phyloP scores from a whole-genome alignment of 768 basidiomycete genomes.

The Kwoniella dendrophila region DNA sequence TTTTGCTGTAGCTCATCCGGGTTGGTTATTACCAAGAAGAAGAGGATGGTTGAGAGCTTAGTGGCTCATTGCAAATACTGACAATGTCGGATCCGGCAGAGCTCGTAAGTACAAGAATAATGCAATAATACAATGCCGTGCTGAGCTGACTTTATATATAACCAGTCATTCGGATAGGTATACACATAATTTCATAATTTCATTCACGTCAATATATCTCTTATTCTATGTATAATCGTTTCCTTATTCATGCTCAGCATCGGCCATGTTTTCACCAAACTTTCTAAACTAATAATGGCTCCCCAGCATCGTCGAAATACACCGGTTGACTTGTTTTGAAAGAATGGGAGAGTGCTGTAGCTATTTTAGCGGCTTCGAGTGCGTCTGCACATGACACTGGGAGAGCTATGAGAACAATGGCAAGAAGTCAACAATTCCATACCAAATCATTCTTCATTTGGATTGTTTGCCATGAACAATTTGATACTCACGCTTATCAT shows the following conservation, averaged over 20 bases:
- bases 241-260: background rate
- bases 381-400: conserved; percentile 26
- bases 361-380: conserved; percentile 35
- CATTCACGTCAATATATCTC: no score
- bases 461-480: background rate
- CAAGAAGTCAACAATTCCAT: background rate
- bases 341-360: conserved; percentile 28
- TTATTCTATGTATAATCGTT: no score
- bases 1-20: conserved; percentile 39
- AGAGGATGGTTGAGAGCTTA: conserved; percentile 21
- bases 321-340: conserved; percentile 23
- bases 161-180: no score
- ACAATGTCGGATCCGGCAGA: no score
- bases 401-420: conserved; percentile 7
- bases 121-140: no score
- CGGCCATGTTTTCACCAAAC: background rate
- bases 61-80: no score
- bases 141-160: no score
- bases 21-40: conserved; percentile 36
- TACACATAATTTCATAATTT: background rate
- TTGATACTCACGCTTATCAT: conserved; percentile 29
- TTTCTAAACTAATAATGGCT: conserved; percentile 19
- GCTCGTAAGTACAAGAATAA: no score
- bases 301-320: conserved; percentile 29
- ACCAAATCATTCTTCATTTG: background rate